Conservation (phyloP, 1,284 basidiomycete species). For the Boletus sp. region DNA sequence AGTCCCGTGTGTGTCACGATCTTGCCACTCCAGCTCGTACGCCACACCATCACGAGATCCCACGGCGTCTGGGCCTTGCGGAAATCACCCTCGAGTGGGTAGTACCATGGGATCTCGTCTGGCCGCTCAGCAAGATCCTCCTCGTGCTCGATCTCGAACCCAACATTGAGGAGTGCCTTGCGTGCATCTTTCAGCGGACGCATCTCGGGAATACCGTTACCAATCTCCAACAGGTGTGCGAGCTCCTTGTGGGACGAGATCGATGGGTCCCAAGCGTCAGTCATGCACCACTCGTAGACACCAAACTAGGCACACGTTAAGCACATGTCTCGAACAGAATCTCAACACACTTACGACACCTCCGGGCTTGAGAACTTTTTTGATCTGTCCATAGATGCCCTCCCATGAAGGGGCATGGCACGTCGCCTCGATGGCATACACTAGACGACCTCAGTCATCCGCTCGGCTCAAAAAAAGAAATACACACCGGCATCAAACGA, state of each 20-base stretch:
- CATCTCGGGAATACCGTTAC: constrained; percentile 99
- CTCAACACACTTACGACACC: constrained; percentile 71
- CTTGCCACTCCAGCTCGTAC: constrained; percentile 89
- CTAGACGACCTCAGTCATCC: constrained; percentile 41
- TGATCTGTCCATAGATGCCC: constrained; percentile 94
- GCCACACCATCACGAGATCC: constrained; percentile 89
- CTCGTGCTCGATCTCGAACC: constrained; percentile 89
- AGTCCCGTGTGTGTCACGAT: constrained; percentile 85
- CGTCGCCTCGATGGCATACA: constrained; percentile 98
- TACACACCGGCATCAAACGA: constrained; percentile 90
- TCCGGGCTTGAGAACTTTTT: constrained; percentile 96
- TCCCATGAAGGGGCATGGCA: constrained; percentile 96
- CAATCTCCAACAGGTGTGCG: constrained; percentile 89
- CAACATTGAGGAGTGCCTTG: constrained; percentile 82
- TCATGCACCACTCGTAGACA: constrained; percentile 99
- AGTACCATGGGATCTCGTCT: constrained; percentile 92
- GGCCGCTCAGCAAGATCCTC: constrained; percentile 92
- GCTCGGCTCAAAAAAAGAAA: neutral
- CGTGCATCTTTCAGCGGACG: constrained; percentile 76
- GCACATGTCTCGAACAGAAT: neutral
- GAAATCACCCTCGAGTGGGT: constrained; percentile 94
- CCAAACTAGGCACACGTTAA: constrained; percentile 69
- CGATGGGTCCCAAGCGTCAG: constrained; percentile 89
- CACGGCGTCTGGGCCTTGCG: constrained; percentile 91
- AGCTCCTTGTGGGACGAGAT: constrained; percentile 90